Evolutionary conservation across 176 grass and related monocot species (phyloP), one percentile per base, ranked within the genome.

Genomic region (Avena atlantica): DNA sequence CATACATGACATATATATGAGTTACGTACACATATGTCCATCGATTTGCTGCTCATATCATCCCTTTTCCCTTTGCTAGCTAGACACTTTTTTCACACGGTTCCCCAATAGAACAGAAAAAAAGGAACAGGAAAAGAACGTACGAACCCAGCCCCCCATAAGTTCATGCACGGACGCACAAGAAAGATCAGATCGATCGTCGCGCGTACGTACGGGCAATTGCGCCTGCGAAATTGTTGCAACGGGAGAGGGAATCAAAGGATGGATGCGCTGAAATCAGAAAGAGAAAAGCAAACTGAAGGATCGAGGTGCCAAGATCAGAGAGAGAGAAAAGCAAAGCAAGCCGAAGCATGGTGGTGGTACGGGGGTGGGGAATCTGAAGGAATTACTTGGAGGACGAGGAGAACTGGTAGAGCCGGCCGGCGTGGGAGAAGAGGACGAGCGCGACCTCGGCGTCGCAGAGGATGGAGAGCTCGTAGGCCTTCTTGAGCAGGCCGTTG

Each of bases 401-500:
- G 13, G 88, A 93, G 87, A 96, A 93, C 85, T 96, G 89, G 80
- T 81, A 93, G 66, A 96, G 89, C 47, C 88, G 90, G 69, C 91
- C 91, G 44, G 83, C 87, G 79, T 87, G 90, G 87, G 94, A 96
- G 89, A 96, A 96, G 82, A 96, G 88, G 81, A 93, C 74, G 85
- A 96, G 85, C 8, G 94, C 90, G 80, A 95, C 89, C 75, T 95
- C 91, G 62, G 88, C 93, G 45, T 95, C 93, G 76, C 93, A 93
- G 88, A 95, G 93, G 80, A 95, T 76, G 76, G 93, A 95, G 20
- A 95, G 88, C 86, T 95, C 93, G 88, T 93, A 96, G 0, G 94
- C 94, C 89, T 96, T 96, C 89, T 96, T 96, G 87, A 93, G 87
- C 87, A 96, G 82, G 25, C 94, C 94, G 72, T 86, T 93, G 85